Percentiles rank a stretch among this genome's conserved stretches.
Conservation (phyloP, 371 early-diverging fungal genomes). For the Saksenaea oblongispora region DNA sequence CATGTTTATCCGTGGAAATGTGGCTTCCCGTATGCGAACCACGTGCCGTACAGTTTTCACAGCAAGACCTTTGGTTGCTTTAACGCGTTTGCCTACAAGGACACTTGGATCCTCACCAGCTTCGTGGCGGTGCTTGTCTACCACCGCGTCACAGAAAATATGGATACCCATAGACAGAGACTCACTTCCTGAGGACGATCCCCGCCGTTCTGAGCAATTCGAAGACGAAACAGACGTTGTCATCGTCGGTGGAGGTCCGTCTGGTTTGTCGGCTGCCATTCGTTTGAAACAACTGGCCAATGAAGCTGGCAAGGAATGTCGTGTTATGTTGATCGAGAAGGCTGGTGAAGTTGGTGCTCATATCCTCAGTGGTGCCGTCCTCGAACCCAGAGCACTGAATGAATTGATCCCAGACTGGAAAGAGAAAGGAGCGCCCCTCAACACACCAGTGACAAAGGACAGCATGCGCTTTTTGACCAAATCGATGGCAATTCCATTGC, state of each 20-base stretch:
- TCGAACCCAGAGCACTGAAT: constrained; percentile 91
- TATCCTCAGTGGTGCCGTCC: constrained; percentile 93
- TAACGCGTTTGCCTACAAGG: constrained; percentile 6
- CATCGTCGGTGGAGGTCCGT: constrained; percentile 96
- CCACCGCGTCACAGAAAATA: constrained; percentile 24
- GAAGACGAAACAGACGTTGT: constrained; percentile 94
- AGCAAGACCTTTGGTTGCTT: constrained; percentile 26
- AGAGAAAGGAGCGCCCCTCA: constrained; percentile 91
- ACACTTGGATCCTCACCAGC: constrained; percentile 5
- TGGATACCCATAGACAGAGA: constrained; percentile 43
- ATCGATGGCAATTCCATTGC: constrained; percentile 82
- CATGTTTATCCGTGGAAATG: constrained; percentile 12
- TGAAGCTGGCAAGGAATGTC: constrained; percentile 81
- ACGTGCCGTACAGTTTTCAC: constrained; percentile 5
- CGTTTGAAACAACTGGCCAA: constrained; percentile 88
- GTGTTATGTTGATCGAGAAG: constrained; percentile 95
- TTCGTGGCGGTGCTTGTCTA: constrained; percentile 29
- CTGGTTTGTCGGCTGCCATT: constrained; percentile 95
- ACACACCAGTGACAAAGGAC: constrained; percentile 86
- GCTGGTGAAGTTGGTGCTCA: constrained; percentile 95
- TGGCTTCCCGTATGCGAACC: constrained; percentile 4
- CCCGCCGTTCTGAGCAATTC: constrained; percentile 56
- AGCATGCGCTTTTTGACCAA: constrained; percentile 86
- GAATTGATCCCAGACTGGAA: constrained; percentile 98
- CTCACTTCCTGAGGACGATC: constrained; percentile 43